Base-by-base conservation (phyloP, 1,284 basidiomycete genomes). In the Pseudozyma tsukubaensis region DNA sequence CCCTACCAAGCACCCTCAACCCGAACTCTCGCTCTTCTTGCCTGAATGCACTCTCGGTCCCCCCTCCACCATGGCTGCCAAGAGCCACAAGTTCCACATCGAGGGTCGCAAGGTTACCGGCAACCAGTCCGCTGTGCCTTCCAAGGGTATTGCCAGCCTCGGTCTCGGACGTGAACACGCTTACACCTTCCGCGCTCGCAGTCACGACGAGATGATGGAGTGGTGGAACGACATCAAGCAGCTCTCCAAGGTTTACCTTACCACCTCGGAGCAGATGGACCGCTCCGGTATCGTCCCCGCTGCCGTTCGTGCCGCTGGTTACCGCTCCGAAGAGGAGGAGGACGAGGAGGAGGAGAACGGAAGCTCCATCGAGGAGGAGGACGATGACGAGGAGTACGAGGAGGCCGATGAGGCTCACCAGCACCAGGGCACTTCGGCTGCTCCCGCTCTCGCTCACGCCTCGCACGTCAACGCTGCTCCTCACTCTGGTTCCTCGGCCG, bases 211-310 rank as follows among this genome's bases (percentile, higher is more conserved):
- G 83, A 94, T 98, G 93, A 95, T 98, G 94, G 96, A 98, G 86
- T 97, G 97, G 92, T 99, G 97, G 96, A 98, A 98, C 86, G 97
- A 98, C 85, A 88, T 97, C 59, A 88, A 94, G 79, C 97, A 98
- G 94, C 88, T 99, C 62, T 95, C 93, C 83, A 94, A 95, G 64
- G 88, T 96, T 75, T 99, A 98, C 86, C 89, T 99, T 60, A 94
- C 97, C 59, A 94, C 94, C 53, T 93, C 91, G 72, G 96, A 98
- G 87, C 89, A 91, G 84, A 93, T 98, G 87, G 94, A 97, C 87
- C 88, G 96, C 57, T 91, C 91, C 52, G 96, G 97, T 5, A 94
- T 94, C 11, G 92, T 99, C 18, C 92, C 92, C 45, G 94, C 94
- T 24, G 95, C 94, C 51, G 96, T 99, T 35, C 88, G 94, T 61